Conservation (phyloP, 495 filamentous ascomycete species). For the Stereocaulon alpinum region DNA sequence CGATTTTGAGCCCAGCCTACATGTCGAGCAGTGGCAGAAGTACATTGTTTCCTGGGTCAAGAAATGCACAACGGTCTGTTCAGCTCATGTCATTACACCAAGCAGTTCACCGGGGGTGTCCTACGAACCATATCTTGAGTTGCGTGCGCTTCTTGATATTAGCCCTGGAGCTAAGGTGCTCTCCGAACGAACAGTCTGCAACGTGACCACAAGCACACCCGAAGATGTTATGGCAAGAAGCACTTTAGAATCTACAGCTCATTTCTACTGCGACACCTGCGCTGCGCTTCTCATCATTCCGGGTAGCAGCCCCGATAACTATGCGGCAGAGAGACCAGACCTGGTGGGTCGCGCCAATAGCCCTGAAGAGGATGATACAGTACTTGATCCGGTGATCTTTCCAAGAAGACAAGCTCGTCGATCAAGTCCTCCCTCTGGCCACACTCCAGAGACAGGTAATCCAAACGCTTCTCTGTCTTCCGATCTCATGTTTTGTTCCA, state of each 20-base stretch:
- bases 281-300: background rate
- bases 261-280: conserved; percentile 2
- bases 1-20: background rate
- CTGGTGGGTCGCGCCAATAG: too few species aligned
- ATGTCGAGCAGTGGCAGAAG: background rate
- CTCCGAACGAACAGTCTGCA: background rate
- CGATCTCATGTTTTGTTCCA: conserved; percentile 3
- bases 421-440: background rate
- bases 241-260: background rate
- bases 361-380: too few species aligned
- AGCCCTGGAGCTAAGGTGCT: background rate
- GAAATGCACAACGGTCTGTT: background rate
- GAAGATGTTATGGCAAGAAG: background rate
- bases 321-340: background rate
- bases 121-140: background rate
- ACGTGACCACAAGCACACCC: conserved; percentile 2
- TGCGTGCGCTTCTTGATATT: conserved; percentile 4
- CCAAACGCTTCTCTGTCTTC: too few species aligned
- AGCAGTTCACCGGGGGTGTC: background rate
- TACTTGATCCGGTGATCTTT: too few species aligned
- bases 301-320: background rate
- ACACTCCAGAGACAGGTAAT: background rate
- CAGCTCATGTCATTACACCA: background rate
- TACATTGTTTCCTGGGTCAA: background rate
- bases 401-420: too few species aligned